phyloP scores from a whole-genome alignment of 352 stramenopile species.

The Globisporangium perplexum region DNA sequence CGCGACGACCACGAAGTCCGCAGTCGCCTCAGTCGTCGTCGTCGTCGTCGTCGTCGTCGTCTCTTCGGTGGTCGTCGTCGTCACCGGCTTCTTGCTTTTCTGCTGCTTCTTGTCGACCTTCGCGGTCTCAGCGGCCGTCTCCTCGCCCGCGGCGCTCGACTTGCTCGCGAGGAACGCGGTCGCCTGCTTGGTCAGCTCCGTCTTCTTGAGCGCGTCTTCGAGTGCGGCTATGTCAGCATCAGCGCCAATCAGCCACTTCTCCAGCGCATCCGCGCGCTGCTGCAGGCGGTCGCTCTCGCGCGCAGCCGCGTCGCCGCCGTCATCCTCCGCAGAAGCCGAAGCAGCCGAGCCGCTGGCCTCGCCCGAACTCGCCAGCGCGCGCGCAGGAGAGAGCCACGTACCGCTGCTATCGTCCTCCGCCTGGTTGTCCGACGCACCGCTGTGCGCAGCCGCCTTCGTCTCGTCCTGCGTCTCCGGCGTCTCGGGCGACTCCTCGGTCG shows the following conservation, averaged over 20 bases:
- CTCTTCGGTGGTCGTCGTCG: neutral
- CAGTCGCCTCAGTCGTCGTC: no score
- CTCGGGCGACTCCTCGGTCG: constrained; percentile 4
- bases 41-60: no score
- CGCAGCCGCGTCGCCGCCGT: neutral
- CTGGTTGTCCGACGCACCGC: constrained; percentile 5
- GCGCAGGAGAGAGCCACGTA: constrained; percentile 2
- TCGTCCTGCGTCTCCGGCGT: constrained; percentile 1
- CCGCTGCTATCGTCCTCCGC: constrained; percentile 8
- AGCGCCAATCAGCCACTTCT: constrained; percentile 11
- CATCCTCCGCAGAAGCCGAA: no score
- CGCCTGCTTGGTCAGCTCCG: constrained; percentile 31
- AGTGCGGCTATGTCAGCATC: constrained; percentile 18
- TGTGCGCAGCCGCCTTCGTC: neutral
- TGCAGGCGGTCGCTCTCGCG: neutral
- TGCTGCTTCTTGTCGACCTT: constrained; percentile 10
- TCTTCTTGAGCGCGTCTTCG: constrained; percentile 28
- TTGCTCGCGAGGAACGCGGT: constrained; percentile 23
- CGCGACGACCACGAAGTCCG: neutral
- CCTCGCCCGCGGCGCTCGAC: neutral
- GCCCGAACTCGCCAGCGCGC: neutral
- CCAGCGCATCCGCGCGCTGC: constrained; percentile 9
- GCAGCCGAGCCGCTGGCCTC: neutral
- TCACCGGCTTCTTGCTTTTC: constrained; percentile 7
- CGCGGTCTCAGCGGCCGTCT: neutral